A percentile compares a stretch with the other conserved stretches of the same genome.
phyloP scores from a whole-genome alignment of 1,284 basidiomycete species.

The Entoloma clypeatum region DNA sequence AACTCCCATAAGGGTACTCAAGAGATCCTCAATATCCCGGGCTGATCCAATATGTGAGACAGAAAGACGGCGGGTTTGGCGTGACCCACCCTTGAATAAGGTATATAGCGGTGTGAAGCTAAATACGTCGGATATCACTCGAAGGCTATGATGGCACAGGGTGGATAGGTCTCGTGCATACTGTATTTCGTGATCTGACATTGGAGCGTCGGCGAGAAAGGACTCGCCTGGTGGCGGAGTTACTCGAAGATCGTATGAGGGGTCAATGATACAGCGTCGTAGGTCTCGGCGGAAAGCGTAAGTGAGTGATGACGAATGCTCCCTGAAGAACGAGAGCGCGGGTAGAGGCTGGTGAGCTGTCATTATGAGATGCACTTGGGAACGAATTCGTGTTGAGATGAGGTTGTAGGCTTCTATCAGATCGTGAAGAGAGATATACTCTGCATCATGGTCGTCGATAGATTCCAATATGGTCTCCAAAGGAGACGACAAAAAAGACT shows the following conservation, averaged over 20 bases:
- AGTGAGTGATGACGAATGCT: constrained; percentile 30
- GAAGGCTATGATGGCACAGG: constrained; percentile 49
- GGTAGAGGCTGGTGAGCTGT: constrained; percentile 19
- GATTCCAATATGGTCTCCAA: constrained; percentile 46
- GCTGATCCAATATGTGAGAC: constrained; percentile 24
- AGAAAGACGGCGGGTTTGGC: too few species aligned
- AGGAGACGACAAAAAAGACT: constrained; percentile 38
- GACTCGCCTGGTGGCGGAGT: constrained; percentile 10
- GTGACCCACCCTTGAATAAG: constrained; percentile 49
- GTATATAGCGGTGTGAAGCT: constrained; percentile 39
- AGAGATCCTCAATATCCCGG: constrained; percentile 38
- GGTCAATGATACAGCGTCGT: constrained; percentile 37
- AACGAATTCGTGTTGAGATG: constrained; percentile 42
- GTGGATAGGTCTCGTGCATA: constrained; percentile 37
- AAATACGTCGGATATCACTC: constrained; percentile 45
- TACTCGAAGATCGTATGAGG: constrained; percentile 21
- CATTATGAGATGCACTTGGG: constrained; percentile 27
- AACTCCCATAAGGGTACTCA: constrained; percentile 34
- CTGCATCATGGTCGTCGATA: constrained; percentile 29
- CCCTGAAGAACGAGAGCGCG: constrained; percentile 30
- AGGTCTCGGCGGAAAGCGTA: constrained; percentile 47
- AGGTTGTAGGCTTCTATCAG: constrained; percentile 55
- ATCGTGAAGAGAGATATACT: constrained; percentile 42
- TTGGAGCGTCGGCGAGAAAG: constrained; percentile 18
- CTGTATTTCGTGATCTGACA: constrained; percentile 35